These are phyloP conservation scores for Metroxylon sagu DNA, from an alignment of 176 grass and related monocot genomes.

Conservation along the genomic window DNA sequence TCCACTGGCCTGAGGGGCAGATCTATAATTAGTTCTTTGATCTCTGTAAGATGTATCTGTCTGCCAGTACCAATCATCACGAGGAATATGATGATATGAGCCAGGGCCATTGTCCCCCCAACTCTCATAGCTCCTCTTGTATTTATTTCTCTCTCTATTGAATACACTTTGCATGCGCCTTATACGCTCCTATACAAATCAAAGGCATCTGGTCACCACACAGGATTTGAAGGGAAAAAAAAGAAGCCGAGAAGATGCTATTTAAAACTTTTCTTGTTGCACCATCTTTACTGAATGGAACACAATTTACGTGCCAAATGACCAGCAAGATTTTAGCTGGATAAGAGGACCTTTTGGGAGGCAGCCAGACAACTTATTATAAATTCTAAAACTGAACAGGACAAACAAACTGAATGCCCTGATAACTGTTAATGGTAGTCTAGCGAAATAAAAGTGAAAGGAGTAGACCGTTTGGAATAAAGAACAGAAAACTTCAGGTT, in stretches of 20 bases:
- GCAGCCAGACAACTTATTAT: no score
- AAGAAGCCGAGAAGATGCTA: not conserved
- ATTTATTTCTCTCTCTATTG: conserved; percentile 88
- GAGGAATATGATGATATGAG: conserved; percentile 78
- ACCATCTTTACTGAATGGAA: no score
- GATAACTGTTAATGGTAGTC: no score
- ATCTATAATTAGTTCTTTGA: conserved; percentile 38
- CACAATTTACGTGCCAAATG: no score
- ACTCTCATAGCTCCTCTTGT: conserved; percentile 57
- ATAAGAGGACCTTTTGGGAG: no score
- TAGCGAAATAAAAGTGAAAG: no score
- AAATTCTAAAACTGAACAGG: no score
- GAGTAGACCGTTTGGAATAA: no score
- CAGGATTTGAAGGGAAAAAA: conserved; percentile 7
- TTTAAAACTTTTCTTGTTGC: no score
- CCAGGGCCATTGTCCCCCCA: conserved; percentile 75
- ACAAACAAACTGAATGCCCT: no score
- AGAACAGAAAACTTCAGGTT: no score
- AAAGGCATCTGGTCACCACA: not conserved
- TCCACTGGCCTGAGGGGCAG: conserved; percentile 28
- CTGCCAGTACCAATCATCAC: conserved; percentile 98
- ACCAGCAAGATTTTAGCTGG: no score
- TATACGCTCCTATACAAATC: conserved; percentile 62
- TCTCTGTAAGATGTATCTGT: conserved; percentile 50
- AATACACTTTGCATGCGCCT: conserved; percentile 97